These are phyloP conservation scores for Hypomyces perniciosus DNA, from an alignment of 2,329 filamentous ascomycete species.

Conservation along the genomic window DNA sequence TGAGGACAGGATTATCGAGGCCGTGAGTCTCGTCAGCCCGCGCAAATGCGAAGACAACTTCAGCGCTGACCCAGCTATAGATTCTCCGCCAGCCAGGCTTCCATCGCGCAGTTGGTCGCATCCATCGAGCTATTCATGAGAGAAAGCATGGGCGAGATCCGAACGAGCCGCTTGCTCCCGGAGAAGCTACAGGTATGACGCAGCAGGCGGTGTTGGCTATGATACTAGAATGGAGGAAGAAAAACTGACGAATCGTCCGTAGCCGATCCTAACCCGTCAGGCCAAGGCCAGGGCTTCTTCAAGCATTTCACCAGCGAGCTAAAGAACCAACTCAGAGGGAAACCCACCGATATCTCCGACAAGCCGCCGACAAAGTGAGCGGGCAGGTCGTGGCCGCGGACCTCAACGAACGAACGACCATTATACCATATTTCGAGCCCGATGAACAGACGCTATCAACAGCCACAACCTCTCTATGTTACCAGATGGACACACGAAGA, in stretches of 20 bases:
- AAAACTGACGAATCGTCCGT: constrained; percentile 1
- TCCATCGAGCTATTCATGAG: constrained; percentile 46
- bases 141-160: constrained; percentile 43
- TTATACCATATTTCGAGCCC: too few species aligned
- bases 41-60: background rate
- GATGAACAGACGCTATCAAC: too few species aligned
- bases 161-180: constrained; percentile 43
- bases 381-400: background rate
- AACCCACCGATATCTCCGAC: constrained; percentile 33
- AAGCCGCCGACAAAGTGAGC: constrained; percentile 23
- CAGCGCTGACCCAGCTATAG: constrained; percentile 22
- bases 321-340: constrained; percentile 43
- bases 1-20: constrained; percentile 23
- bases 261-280: constrained; percentile 28
- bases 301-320: constrained; percentile 46
- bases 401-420: too few species aligned
- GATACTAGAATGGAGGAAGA: background rate
- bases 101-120: constrained; percentile 46
- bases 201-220: background rate
- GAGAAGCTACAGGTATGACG: constrained; percentile 44
- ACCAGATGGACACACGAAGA: too few species aligned
- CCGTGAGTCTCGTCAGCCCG: constrained; percentile 17
- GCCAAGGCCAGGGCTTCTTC: constrained; percentile 30
- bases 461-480: too few species aligned
- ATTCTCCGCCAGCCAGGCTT: constrained; percentile 47